Evolutionary conservation across 192 early-diverging fungal genomes (phyloP), one percentile per base, ranked within the genome.

Genomic region (Podochytrium sp.): DNA sequence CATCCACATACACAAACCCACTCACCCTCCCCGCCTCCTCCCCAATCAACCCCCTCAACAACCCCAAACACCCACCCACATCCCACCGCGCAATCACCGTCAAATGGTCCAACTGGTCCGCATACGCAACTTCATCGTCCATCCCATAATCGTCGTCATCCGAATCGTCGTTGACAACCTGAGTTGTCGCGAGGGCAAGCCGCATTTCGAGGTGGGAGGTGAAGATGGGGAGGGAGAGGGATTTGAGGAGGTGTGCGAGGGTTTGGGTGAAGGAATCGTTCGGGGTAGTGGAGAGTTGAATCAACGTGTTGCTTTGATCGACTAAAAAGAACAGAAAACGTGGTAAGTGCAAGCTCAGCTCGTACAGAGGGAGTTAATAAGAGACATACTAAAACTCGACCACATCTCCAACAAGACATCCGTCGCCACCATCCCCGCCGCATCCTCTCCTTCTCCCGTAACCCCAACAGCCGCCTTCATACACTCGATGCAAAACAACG

Each of bases 31-130:
- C 77, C 18, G 83, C 65, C 23, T 85, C 82, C 38, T 90, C 89
- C 38, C 66, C 76, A 10, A 91, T 74, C 3, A 89, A 64, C 34
- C 73, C 40, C 57, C 84, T 77, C 27, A 94, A 64, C 34, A 83
- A 75, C 6, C 60, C 67, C 33, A 92, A 62, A 12, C 80, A 80
- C 68, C 86, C 80, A 1, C 72, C 76, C 3, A 86, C 79, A 65
- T 87, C 80, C 2, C 91, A 69, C 40, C 93, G 83, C 42, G 83
- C 92, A 20, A 94, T 55, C 1, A 80, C 82, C 14, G 85, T 85
- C 56, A 92, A 88, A 33, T 86, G 75, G 2, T 88, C 77, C 33
- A 94, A 77, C 71, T 93, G 93, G 73, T 94, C 93, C 7, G 78
- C 87, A 74, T 90, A 93, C 16, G 87, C 73, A 37, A 66, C 52